Evolutionary conservation across 495 filamentous ascomycete genomes (phyloP).

Genomic region (Bryoglossum gracile): DNA sequence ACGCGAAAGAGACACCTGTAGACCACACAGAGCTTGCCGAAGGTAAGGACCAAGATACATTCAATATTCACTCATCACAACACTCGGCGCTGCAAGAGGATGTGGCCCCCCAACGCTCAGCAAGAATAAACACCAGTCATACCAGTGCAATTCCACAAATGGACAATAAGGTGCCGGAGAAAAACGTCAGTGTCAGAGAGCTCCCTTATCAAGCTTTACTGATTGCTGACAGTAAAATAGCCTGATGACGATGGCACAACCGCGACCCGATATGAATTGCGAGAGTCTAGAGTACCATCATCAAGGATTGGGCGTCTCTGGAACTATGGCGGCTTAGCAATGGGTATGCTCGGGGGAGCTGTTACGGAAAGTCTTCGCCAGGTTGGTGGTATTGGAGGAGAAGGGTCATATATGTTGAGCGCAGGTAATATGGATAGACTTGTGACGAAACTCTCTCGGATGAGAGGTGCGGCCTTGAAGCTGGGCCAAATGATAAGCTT

Average conservation of each 20-base stretch:
- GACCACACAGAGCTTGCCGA: conserved; percentile 26
- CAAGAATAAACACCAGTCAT: too few relatives aligned
- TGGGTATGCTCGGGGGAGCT: conserved; percentile 94
- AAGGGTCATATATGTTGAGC: conserved; percentile 79
- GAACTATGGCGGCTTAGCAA: conserved; percentile 89
- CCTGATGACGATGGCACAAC: not conserved
- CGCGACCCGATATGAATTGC: conserved; percentile 55
- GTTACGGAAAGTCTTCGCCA: conserved; percentile 76
- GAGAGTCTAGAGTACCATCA: conserved; percentile 85
- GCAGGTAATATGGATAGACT: conserved; percentile 84
- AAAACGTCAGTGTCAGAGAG: too few relatives aligned
- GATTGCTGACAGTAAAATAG: conserved; percentile 20
- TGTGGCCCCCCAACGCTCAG: too few relatives aligned
- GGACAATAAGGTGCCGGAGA: too few relatives aligned
- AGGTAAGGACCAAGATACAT: conserved; percentile 35
- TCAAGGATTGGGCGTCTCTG: conserved; percentile 79
- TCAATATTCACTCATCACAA: too few relatives aligned
- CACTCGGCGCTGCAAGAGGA: too few relatives aligned
- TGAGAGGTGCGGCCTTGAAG: conserved; percentile 98
- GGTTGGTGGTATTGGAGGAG: conserved; percentile 44
- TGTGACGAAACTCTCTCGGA: conserved; percentile 84
- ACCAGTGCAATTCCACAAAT: too few relatives aligned
- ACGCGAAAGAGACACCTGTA: conserved; percentile 23
- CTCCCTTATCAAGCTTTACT: conserved; percentile 6
- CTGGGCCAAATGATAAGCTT: conserved; percentile 96